phyloP scores from a whole-genome alignment of 768 basidiomycete genomes.

The Chalciporus sphaerocephalus region DNA sequence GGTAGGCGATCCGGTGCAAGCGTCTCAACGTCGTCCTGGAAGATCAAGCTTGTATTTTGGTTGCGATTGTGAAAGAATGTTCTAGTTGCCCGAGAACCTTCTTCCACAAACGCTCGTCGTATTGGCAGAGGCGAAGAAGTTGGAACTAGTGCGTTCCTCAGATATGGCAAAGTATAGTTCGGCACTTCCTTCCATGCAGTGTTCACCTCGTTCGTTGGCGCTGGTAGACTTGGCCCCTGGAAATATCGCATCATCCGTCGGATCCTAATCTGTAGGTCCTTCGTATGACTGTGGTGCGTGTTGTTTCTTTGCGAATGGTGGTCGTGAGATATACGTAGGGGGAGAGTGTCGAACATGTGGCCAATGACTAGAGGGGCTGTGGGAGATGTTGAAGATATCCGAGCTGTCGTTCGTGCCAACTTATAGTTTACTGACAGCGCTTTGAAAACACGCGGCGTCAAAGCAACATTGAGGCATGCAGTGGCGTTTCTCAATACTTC shows the following conservation, averaged over 20 bases:
- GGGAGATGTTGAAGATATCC: not conserved
- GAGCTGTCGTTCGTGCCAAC: slow-evolving; percentile 1
- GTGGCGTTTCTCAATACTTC: slow-evolving; percentile 9
- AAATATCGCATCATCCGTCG: slow-evolving; percentile 19
- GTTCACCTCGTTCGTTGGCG: slow-evolving; percentile 12
- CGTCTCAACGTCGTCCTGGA: no score
- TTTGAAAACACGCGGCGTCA: slow-evolving; percentile 29
- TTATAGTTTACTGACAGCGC: slow-evolving; percentile 22
- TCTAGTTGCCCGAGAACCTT: no score
- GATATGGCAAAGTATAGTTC: slow-evolving; percentile 18
- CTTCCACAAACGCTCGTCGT: not conserved
- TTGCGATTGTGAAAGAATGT: no score
- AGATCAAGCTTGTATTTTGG: no score
- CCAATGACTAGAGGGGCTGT: not conserved
- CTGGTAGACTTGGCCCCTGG: slow-evolving; percentile 12
- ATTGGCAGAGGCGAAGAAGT: slow-evolving; percentile 22
- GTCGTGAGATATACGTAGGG: slow-evolving; percentile 1
- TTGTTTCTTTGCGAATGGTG: slow-evolving; percentile 13
- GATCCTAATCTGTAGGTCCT: slow-evolving; percentile 16
- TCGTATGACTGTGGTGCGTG: slow-evolving; percentile 4
- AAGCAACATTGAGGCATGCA: slow-evolving; percentile 10
- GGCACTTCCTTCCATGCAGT: slow-evolving; percentile 24
- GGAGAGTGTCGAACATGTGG: slow-evolving; percentile 4
- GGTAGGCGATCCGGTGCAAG: no score
- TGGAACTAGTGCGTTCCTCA: slow-evolving; percentile 1